Percentiles rank a stretch among this genome's conserved stretches.
These are phyloP conservation scores for Scutellaria galericulata DNA, from an alignment of 257 asterid species.

Conservation along the genomic window DNA sequence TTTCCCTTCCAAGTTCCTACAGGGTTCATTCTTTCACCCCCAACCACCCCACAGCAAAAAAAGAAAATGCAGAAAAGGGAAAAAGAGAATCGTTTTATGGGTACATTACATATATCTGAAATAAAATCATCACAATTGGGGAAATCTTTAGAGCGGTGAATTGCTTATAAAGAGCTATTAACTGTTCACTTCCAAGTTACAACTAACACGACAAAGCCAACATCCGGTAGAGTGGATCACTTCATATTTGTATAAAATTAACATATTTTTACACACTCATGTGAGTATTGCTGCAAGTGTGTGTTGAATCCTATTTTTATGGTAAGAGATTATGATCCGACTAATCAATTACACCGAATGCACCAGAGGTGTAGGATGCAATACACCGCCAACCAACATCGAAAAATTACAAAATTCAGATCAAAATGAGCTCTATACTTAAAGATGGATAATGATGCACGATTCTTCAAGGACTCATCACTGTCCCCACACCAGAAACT, in stretches of 20 bases:
- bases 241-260: too few species aligned
- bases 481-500: slow-evolving; percentile 25
- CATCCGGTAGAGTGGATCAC: too few species aligned
- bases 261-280: too few species aligned
- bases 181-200: slow-evolving; percentile 6
- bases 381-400: too few species aligned
- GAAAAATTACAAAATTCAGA: not conserved
- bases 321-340: too few species aligned
- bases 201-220: slow-evolving; percentile 2
- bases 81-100: not conserved
- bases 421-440: not conserved
- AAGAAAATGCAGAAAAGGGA: too few species aligned
- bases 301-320: too few species aligned
- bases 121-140: not conserved
- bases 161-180: not conserved
- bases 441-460: not conserved
- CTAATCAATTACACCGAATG: too few species aligned
- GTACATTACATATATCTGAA: not conserved
- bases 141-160: not conserved
- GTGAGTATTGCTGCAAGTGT: too few species aligned
- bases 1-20: too few species aligned
- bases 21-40: not conserved
- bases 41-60: not conserved
- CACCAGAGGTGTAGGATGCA: too few species aligned
- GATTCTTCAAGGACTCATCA: not conserved